Evolutionary conservation across 441 rosid genomes (phyloP), one percentile per base, ranked within the genome.

Genomic region (Populus hybrid): DNA sequence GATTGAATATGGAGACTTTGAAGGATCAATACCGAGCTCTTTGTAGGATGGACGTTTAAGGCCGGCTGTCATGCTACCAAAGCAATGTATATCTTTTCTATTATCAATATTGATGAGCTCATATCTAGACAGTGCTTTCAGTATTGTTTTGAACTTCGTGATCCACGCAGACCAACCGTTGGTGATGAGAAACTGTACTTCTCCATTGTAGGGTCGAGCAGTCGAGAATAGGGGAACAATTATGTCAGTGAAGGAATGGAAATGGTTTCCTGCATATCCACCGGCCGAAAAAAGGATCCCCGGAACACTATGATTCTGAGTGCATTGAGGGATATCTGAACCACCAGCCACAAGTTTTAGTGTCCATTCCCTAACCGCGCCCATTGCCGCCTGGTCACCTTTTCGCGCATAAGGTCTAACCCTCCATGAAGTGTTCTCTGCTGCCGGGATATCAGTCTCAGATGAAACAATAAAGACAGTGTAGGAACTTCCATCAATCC

Each of bases 201-300:
- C 80, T 8, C 96, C 90, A 64, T 88, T 81, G 35, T 87, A 92
- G 20, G 80, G 74, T 50, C 92, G 84, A 3, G 92, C 86, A 66
- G 93, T 93, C 50, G 85, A 77, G 79, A 63, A 95, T 0, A 93
- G 85, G 1, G 99, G 97, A 73, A 91, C 73, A 71, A 95, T 74
- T 20, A 93, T 74, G 73, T 94, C 98, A 0, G 94, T 85, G 85
- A 93, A 93, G 70, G 92, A 91, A 18, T 95, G 99, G 69, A 90
- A 95, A 76, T 89, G 87, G 84, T 95, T 93, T 14, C 92, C 89
- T 0, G 97, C 46, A 76, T 88, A 95, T 32, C 97, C 99, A 64
- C 93, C 96, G 2, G 75, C 72, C 12, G 99, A 95, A 76, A 95
- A 95, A 9, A 95, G 87, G 26, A 93, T 69, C 16, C 89, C 97